Percentiles rank a stretch among this genome's conserved stretches.
phyloP scores from a whole-genome alignment of 768 basidiomycete species.

The Lentinula raphanica region DNA sequence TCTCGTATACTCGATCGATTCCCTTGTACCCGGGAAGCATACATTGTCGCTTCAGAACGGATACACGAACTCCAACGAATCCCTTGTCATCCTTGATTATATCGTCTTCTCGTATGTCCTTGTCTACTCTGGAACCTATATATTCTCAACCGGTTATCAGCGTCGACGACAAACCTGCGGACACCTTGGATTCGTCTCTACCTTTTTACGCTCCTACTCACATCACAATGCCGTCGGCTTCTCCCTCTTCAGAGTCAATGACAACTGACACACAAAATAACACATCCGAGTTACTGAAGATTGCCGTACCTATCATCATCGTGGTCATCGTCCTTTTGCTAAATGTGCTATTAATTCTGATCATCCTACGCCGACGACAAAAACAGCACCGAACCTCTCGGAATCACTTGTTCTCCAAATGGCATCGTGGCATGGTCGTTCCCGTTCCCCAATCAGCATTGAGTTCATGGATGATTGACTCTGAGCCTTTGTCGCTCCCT shows the following conservation, averaged over 20 bases:
- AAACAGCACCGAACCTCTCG: neutral
- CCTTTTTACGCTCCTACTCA: neutral
- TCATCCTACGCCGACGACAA: neutral
- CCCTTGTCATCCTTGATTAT: slow-evolving; percentile 32
- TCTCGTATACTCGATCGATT: slow-evolving; percentile 26
- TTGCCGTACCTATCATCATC: neutral
- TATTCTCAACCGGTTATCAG: neutral
- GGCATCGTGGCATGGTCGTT: neutral
- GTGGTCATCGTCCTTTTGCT: neutral
- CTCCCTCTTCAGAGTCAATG: neutral
- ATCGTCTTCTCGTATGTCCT: slow-evolving; percentile 32
- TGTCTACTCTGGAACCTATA: neutral
- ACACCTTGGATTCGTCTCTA: neutral
- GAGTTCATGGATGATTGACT: slow-evolving; percentile 1
- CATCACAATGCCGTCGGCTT: neutral
- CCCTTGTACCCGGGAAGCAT: slow-evolving; percentile 24
- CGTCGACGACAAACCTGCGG: neutral
- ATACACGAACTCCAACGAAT: slow-evolving; percentile 18
- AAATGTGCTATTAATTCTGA: neutral
- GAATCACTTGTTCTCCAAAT: neutral
- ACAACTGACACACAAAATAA: neutral
- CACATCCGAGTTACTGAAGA: neutral
- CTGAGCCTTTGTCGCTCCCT: neutral
- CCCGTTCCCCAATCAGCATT: neutral
- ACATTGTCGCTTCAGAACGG: slow-evolving; percentile 30